Base-by-base conservation (phyloP, 1,139 yeast genomes). In the Spathaspora jeffriesii region DNA sequence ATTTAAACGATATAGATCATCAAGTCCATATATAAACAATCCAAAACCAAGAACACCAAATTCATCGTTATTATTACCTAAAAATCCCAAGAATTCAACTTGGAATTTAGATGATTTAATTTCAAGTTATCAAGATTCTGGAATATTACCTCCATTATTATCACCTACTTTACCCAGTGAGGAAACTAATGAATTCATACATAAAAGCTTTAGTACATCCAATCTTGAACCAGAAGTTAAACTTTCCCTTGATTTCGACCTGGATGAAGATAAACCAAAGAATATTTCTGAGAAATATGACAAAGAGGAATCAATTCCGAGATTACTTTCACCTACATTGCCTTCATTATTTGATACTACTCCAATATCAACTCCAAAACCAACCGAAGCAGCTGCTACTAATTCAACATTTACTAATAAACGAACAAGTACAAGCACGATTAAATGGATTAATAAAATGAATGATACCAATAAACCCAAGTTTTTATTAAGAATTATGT, bases 41-140 rank as follows among this genome's bases (percentile, higher is more conserved):
- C 41, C 42, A 34, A 14, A 47, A 44, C 20, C 45, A 3, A 17
- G 21, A 18, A 9, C 46, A 6, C 27, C 49, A 34, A 34, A 9
- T 18, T 18, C 31, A 20, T 31, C 41, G 44, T 10, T 42, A 36
- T 13, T 32, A 43, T 10, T 37, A 38, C 14, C 4, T 11, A 40
- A 39, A 11, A 10, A 13, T 11, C 23, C 17, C 3, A 14, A 31
- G 5, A 17, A 28, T 18, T 10, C 57, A n/a, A 43, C 62, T 7
- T 75, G 80, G 79, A 72, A 71, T 51, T 53, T 75, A 44, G 77
- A 74, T 41, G 78, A 74, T 21, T 60, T 75, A 64, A 48, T 73
- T 25, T 38, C 60, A 22, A 61, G 69, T n/a, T 74, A 72, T 54
- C 60, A 63, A 27, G 70, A 69, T 6, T 52, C 58, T n/a, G 73